Conservation (phyloP, 345 rosid genomes). For the Lumnitzera littorea region DNA sequence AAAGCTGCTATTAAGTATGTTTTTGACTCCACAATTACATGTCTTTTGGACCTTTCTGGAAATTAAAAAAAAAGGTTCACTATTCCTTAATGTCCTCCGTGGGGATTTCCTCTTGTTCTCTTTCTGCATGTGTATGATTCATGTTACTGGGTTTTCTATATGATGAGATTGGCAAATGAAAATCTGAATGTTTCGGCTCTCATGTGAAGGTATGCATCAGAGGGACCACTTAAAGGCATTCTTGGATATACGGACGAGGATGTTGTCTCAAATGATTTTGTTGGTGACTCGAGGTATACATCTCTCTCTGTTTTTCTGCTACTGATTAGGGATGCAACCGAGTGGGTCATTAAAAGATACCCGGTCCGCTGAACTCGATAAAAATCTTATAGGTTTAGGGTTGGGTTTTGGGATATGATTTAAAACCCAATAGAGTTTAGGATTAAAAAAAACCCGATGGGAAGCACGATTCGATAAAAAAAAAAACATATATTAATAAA, state of each 20-base stretch:
- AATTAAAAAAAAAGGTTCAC: too few relatives aligned
- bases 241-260: slow-evolving; percentile 97
- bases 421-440: too few relatives aligned
- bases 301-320: slow-evolving; percentile 3
- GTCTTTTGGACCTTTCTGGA: not conserved
- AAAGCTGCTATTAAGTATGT: slow-evolving; percentile 87
- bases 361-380: too few relatives aligned
- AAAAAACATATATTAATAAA: too few relatives aligned
- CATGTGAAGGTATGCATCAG: slow-evolving; percentile 72
- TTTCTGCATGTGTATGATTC: not conserved
- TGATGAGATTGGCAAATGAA: not conserved
- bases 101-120: not conserved
- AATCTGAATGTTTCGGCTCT: not conserved
- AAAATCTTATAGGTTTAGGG: too few relatives aligned
- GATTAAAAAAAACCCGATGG: too few relatives aligned
- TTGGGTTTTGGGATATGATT: too few relatives aligned
- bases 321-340: not conserved
- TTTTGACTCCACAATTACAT: not conserved
- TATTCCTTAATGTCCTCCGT: not conserved
- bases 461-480: too few relatives aligned
- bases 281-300: slow-evolving; percentile 79
- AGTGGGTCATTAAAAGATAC: too few relatives aligned
- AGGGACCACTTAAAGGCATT: slow-evolving; percentile 82
- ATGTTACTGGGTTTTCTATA: not conserved
- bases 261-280: slow-evolving; percentile 91